Percentiles rank a stretch among this genome's conserved stretches.
These are phyloP conservation scores for Phoma sp. DNA, from an alignment of 2,329 filamentous ascomycete genomes.

Conservation along the genomic window DNA sequence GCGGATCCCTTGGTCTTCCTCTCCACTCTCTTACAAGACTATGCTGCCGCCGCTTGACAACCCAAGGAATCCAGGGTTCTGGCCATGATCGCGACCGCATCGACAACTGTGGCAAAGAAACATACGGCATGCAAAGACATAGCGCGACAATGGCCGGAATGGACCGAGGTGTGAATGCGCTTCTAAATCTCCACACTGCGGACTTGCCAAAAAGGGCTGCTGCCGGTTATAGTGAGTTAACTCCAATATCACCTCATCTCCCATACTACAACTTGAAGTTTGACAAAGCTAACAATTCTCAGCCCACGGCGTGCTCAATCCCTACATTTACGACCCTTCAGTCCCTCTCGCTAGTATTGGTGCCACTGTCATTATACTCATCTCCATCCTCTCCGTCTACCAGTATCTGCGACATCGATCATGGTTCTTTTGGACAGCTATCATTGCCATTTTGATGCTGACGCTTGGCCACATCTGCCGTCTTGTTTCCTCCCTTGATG, in stretches of 20 bases:
- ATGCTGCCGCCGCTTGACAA: conserved; percentile 7
- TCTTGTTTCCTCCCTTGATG: conserved; percentile 48
- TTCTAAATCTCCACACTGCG: conserved; percentile 19
- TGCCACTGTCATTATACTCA: conserved; percentile 49
- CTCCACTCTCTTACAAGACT: conserved; percentile 24
- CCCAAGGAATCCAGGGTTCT: neutral
- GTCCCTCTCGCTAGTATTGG: conserved; percentile 53
- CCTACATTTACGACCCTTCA: conserved; percentile 59
- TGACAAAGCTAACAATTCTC: conserved; percentile 5
- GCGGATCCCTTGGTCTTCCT: conserved; percentile 17
- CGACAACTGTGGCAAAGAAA: conserved; percentile 2
- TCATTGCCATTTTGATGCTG: conserved; percentile 52
- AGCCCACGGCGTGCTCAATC: conserved; percentile 37
- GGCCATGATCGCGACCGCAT: conserved; percentile 14
- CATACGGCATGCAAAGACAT: neutral
- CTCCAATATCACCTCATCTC: conserved; percentile 2
- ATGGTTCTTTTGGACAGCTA: conserved; percentile 47
- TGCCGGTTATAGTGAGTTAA: conserved; percentile 28
- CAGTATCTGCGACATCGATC: conserved; percentile 44
- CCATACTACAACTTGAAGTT: neutral
- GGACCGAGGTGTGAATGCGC: conserved; percentile 5
- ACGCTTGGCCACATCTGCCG: conserved; percentile 61
- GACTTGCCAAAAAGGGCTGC: conserved; percentile 32
- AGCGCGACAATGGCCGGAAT: conserved; percentile 23
- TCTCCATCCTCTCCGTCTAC: conserved; percentile 40